Evolutionary conservation across 768 basidiomycete species (phyloP).

Genomic region (Sporobolomyces pararoseus): DNA sequence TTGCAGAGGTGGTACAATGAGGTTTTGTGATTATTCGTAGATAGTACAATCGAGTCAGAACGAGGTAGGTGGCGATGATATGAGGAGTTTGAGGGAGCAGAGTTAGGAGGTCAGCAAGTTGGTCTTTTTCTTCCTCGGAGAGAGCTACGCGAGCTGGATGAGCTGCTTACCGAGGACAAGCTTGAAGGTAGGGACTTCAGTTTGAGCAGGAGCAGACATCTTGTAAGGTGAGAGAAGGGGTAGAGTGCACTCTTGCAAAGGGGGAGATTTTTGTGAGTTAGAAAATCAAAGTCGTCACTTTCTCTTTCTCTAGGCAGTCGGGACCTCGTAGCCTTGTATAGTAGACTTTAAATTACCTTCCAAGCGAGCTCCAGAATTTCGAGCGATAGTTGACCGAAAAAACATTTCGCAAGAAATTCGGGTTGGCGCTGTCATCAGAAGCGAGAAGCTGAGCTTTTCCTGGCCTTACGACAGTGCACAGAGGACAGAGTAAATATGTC

Average conservation of each 20-base stretch:
- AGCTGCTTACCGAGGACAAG: slow-evolving; percentile 83
- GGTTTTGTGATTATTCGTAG: not conserved
- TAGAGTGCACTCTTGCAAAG: not conserved
- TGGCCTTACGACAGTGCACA: too few relatives aligned
- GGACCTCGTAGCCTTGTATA: too few relatives aligned
- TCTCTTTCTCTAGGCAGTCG: too few relatives aligned
- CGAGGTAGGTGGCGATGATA: not conserved
- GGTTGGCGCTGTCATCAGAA: too few relatives aligned
- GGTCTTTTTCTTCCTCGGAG: not conserved
- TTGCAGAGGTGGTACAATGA: not conserved
- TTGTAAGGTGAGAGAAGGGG: not conserved
- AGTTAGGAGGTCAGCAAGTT: slow-evolving; percentile 11
- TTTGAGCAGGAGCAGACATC: slow-evolving; percentile 32
- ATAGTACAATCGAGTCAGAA: not conserved
- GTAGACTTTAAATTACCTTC: too few relatives aligned
- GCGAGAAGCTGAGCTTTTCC: too few relatives aligned
- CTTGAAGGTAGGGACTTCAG: slow-evolving; percentile 82
- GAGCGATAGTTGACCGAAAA: too few relatives aligned
- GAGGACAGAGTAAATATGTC: too few relatives aligned
- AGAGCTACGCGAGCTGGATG: not conserved
- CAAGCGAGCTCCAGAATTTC: too few relatives aligned
- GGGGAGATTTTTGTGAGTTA: too few relatives aligned
- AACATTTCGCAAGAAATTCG: too few relatives aligned
- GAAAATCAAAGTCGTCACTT: too few relatives aligned
- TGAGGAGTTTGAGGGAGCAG: not conserved